phyloP scores from a whole-genome alignment of 768 basidiomycete species.

The Cystobasidium onofrii region DNA sequence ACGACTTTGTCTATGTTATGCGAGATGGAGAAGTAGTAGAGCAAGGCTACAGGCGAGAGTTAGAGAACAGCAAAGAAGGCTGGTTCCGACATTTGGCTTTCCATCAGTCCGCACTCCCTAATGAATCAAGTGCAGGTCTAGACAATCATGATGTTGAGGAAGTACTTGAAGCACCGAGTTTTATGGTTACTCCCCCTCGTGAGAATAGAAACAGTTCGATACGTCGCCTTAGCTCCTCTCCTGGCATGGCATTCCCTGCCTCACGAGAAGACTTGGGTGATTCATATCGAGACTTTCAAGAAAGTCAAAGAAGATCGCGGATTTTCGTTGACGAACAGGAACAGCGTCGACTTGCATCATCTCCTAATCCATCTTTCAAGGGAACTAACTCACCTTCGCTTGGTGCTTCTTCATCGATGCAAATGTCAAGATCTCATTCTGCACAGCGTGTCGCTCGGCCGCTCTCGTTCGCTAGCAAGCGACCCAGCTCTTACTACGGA shows the following conservation, averaged over 20 bases:
- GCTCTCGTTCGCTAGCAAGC: neutral
- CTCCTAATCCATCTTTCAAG: conserved; percentile 1
- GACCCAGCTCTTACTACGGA: neutral
- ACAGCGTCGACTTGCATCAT: neutral
- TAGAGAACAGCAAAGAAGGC: conserved; percentile 56
- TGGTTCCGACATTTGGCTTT: conserved; percentile 66
- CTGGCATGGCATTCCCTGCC: neutral
- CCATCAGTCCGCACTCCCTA: conserved; percentile 51
- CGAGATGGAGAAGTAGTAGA: conserved; percentile 70
- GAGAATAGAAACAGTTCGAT: neutral
- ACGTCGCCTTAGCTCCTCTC: conserved; percentile 5
- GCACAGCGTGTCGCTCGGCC: neutral
- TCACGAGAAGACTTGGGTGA: neutral
- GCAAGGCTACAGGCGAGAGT: conserved; percentile 74
- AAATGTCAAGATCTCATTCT: conserved; percentile 3
- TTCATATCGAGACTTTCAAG: neutral
- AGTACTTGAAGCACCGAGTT: neutral
- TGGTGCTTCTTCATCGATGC: neutral
- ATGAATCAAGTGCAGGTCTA: conserved; percentile 37
- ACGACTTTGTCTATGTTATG: conserved; percentile 90
- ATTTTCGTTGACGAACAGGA: conserved; percentile 19
- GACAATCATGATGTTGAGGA: conserved; percentile 2
- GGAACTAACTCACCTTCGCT: neutral
- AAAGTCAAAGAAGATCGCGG: conserved; percentile 16
- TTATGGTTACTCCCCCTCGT: conserved; percentile 23